Evolutionary conservation across 257 asterid genomes (phyloP).

Genomic region (Scutellaria barbata): DNA sequence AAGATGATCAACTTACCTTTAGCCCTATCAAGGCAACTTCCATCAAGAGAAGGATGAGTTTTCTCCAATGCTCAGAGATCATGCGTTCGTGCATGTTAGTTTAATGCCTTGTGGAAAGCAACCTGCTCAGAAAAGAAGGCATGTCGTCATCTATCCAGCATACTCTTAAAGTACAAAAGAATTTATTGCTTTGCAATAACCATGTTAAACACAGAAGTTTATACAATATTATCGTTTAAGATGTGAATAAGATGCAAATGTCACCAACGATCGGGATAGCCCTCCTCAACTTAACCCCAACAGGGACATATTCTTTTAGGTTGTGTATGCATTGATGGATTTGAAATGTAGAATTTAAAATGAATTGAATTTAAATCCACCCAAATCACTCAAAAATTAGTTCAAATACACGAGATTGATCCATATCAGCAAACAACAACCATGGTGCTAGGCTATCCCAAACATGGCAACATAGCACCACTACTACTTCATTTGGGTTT

Average conservation of each 20-base stretch:
- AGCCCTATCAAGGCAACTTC: constrained; percentile 28
- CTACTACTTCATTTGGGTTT: too few relatives aligned
- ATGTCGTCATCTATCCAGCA: constrained; percentile 16
- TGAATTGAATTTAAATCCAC: too few relatives aligned
- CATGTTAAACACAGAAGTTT: not conserved
- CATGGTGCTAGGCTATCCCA: too few relatives aligned
- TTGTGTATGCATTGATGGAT: too few relatives aligned
- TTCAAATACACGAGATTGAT: too few relatives aligned
- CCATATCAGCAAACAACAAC: too few relatives aligned
- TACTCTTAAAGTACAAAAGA: constrained; percentile 9
- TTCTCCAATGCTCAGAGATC: not conserved
- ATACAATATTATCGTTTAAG: not conserved
- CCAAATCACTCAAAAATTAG: too few relatives aligned
- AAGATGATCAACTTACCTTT: constrained; percentile 35
- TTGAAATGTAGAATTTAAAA: too few relatives aligned
- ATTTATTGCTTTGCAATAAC: constrained; percentile 1
- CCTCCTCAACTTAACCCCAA: not conserved
- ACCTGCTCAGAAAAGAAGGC: constrained; percentile 56
- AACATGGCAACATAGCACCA: too few relatives aligned
- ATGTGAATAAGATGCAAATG: not conserved
- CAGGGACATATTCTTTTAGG: not conserved
- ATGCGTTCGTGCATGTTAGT: constrained; percentile 25
- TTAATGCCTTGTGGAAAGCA: constrained; percentile 83
- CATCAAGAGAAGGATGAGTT: constrained; percentile 21
- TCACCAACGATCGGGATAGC: not conserved